Percentiles rank a stretch among this genome's conserved stretches.
These are phyloP conservation scores for Balansia obtecta DNA, from an alignment of 2,329 filamentous ascomycete species.

Conservation along the genomic window DNA sequence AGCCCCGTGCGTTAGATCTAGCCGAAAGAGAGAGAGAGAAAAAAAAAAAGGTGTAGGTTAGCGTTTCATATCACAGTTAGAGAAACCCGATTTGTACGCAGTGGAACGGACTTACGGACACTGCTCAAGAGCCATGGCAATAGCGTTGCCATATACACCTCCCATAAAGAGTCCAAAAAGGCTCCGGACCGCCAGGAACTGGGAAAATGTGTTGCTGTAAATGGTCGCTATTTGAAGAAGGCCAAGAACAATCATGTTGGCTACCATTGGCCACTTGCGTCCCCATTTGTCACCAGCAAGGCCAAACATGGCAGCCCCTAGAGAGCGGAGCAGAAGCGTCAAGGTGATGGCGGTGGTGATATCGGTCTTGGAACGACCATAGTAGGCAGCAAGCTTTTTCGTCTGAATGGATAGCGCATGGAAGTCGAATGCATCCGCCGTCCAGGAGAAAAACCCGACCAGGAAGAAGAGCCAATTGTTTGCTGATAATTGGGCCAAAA, in stretches of 20 bases:
- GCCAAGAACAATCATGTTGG: slow-evolving; percentile 64
- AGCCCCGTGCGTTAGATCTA: slow-evolving; percentile 53
- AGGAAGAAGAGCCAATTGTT: slow-evolving; percentile 66
- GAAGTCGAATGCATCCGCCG: slow-evolving; percentile 74
- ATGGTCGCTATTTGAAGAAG: slow-evolving; percentile 63
- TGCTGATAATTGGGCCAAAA: slow-evolving; percentile 50
- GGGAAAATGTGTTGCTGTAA: slow-evolving; percentile 56
- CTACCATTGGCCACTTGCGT: slow-evolving; percentile 72
- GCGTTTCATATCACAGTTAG: background rate
- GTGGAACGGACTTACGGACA: slow-evolving; percentile 39
- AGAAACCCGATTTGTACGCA: too few species aligned
- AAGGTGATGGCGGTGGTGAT: slow-evolving; percentile 66
- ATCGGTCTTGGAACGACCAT: slow-evolving; percentile 42
- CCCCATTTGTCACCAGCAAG: slow-evolving; percentile 68
- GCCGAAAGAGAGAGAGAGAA: too few species aligned
- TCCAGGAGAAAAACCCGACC: slow-evolving; percentile 65
- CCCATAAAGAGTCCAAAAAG: slow-evolving; percentile 73
- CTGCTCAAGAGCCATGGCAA: slow-evolving; percentile 66
- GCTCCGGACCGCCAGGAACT: slow-evolving; percentile 63
- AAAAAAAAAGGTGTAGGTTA: slow-evolving; percentile 10
- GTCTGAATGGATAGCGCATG: slow-evolving; percentile 71
- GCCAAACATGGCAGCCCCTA: slow-evolving; percentile 67
- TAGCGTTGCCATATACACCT: slow-evolving; percentile 67
- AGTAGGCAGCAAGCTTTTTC: slow-evolving; percentile 48
- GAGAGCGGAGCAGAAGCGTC: slow-evolving; percentile 59